Evolutionary conservation across 2,329 filamentous ascomycete genomes (phyloP).

Genomic region (Teratosphaeria pseudoeucalypti): DNA sequence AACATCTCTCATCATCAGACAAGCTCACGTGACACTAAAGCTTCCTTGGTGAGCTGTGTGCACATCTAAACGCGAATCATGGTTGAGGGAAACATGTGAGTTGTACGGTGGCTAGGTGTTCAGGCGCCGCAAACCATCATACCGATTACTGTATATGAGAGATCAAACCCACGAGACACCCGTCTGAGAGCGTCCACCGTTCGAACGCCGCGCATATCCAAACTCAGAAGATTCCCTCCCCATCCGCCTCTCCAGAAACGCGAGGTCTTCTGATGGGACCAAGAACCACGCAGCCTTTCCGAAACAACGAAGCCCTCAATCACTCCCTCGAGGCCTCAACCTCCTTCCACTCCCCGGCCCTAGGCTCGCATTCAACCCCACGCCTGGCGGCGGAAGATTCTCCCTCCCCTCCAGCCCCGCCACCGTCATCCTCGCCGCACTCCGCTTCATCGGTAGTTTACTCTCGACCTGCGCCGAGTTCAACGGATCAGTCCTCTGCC

Average conservation of each 20-base stretch:
- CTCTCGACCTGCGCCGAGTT: slow-evolving; percentile 18
- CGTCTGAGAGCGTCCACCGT: neutral
- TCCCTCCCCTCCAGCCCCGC: slow-evolving; percentile 20
- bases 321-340: slow-evolving; percentile 31
- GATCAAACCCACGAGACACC: neutral
- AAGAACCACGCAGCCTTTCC: neutral
- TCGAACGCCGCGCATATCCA: neutral
- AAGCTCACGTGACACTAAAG: neutral
- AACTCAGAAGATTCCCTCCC: neutral
- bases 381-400: slow-evolving; percentile 9
- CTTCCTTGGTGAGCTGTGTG: neutral
- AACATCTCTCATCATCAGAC: neutral
- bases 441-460: slow-evolving; percentile 33
- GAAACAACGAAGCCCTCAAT: slow-evolving; percentile 33
- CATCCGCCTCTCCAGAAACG: neutral
- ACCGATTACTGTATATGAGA: neutral
- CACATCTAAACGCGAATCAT: neutral
- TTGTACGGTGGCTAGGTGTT: neutral
- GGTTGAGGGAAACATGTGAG: neutral
- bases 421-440: slow-evolving; percentile 32
- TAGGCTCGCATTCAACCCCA: slow-evolving; percentile 33
- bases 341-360: slow-evolving; percentile 29
- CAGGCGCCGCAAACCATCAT: neutral
- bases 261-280: neutral
- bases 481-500: slow-evolving; percentile 29